Percentiles rank a stretch among this genome's conserved stretches.
phyloP scores from a whole-genome alignment of 2,329 filamentous ascomycete genomes.

The Lecanosticta acicola region DNA sequence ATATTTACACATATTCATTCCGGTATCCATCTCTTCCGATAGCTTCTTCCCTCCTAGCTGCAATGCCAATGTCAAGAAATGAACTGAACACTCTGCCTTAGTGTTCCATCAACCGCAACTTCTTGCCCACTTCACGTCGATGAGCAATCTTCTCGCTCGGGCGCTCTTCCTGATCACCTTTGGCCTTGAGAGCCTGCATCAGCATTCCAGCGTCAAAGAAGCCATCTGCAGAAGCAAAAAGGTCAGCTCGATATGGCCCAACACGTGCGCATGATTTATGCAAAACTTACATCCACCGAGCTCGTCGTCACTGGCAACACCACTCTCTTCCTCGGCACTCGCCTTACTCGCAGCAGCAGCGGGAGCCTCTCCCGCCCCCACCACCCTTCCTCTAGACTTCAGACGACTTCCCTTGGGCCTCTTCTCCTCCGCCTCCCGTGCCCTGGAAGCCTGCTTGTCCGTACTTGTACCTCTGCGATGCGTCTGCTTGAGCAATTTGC shows the following conservation, averaged over 20 bases:
- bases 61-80: too few relatives aligned
- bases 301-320: constrained; percentile 73
- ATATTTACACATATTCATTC: too few relatives aligned
- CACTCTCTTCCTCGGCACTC: constrained; percentile 55
- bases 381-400: constrained; percentile 68
- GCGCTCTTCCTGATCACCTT: constrained; percentile 47
- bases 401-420: constrained; percentile 44
- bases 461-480: constrained; percentile 50
- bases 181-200: constrained; percentile 74
- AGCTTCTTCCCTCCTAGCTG: too few relatives aligned
- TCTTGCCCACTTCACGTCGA: constrained; percentile 67
- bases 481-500: constrained; percentile 72
- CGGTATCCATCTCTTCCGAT: neutral
- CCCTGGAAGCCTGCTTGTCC: constrained; percentile 52
- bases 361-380: constrained; percentile 56
- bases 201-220: constrained; percentile 98
- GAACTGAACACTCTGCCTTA: too few relatives aligned
- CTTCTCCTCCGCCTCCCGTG: constrained; percentile 55
- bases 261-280: neutral
- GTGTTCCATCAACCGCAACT: constrained; percentile 64
- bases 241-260: neutral
- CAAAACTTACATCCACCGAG: constrained; percentile 79
- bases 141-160: constrained; percentile 53
- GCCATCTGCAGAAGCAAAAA: constrained; percentile 57
- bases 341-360: constrained; percentile 1